Base-by-base conservation (phyloP, 805 yeast species). In the Wickerhamiella occidentalis region DNA sequence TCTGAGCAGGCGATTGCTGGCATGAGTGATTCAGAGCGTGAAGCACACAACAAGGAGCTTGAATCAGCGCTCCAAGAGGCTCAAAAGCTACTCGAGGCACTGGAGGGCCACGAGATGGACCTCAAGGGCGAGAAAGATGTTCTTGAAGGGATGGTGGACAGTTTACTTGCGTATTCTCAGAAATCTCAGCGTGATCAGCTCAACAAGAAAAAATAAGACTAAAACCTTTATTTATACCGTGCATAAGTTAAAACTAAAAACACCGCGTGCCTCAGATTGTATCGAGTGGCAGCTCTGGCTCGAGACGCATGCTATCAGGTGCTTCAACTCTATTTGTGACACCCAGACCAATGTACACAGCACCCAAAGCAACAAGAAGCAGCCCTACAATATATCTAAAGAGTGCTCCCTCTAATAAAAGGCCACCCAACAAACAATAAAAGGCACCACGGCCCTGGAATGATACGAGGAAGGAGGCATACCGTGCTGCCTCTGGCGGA, bases 101-200 rank as follows among this genome's bases (percentile, higher is more conserved):
- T 88, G 82, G 69, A 70, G 45, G 63, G 73, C 52, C 68, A 74
- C 51, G 68, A 74, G 44, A 61, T 63, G 30, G 77, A 72, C 7
- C 65, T 80, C 17, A 68, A 68, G 50, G 73, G 71, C 40, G 94
- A 87, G 62, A 82, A 84, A 58, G 75, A 74, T 29, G 77, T 88
- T 13, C 87, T 81, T 61, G 95, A 90, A 57, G 74, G 81, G 2
- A 94, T 92, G 56, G 87, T 92, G 38, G 95, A 86, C 60, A 87
- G 85, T 58, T 68, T 88, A 56, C 84, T 88, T 13, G 96, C 95
- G 6, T 87, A 88, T 61, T 83, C 95, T 6, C 96, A 92, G 29
- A 54, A 57, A 25, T 55, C 52, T 43, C 57, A 57, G 47, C 61
- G 61, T 23, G 26, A 37, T 15, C 41, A 37, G 26, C 41, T 23